Evolutionary conservation across 1,284 basidiomycete genomes (phyloP), one percentile per base, ranked within the genome.

Genomic region (Ceratobasidium sp.): DNA sequence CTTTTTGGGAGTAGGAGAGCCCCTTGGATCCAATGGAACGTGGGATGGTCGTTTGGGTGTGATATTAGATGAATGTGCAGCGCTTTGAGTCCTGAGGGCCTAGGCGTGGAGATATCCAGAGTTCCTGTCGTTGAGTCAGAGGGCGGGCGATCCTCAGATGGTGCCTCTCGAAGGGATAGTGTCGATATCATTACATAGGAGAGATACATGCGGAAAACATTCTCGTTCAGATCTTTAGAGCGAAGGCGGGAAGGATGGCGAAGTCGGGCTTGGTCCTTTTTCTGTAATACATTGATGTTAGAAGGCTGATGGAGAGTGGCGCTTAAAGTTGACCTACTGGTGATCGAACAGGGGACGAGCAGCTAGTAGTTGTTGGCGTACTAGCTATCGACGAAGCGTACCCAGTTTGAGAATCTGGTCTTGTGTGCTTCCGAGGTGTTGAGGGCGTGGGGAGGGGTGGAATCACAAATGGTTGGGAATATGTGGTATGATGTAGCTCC

Each of bases 241-340:
- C 50, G 64, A 55, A 67, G 64, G 20, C 64, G 64, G 32, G 64
- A 67, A 17, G 64, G 64, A 55, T 67, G 64, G 8, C 64, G 35
- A 20, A 67, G 47, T 25, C 64, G 64, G 15, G 64, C 8, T n/a
- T 13, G 42, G n/a, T 17, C 25, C 29, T 67, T 47, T 22, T 55
- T 67, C 64, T 53, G 35, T 29, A 53, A 6, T 20, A 29, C 38
- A 20, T 12, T 1, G 7, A 65, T 17, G 31, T 17, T 35, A 13
- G n/a, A n/a, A 3, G 31, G 15, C 12, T 13, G 17, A 2, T 3
- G 10, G 27, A 32, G 10, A 17, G 6, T 20, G 12, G 31, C n/a
- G n/a, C 17, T 15, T 34, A n/a, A 6, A 32, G 17, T 34, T 7
- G 31, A 53, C 49, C 5, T 38, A 54, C 64, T 12, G 64, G 64